Base-by-base conservation (phyloP, 352 stramenopile genomes). In the Phytophthora uliginosa region DNA sequence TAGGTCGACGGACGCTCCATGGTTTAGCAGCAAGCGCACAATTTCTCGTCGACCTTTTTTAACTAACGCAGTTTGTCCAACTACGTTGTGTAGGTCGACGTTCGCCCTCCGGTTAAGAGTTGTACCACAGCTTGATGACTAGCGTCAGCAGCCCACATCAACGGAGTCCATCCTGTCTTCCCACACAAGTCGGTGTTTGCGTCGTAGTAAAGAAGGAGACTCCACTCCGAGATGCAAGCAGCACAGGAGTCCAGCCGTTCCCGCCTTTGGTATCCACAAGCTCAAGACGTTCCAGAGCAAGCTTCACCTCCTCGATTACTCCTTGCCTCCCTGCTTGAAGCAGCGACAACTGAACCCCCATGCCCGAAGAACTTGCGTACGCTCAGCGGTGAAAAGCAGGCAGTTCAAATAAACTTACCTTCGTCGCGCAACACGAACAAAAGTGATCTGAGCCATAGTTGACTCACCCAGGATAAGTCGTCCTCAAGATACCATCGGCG, bases 121-220 rank as follows among this genome's bases (percentile, higher is more conserved):
- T 36, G 48, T 13, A 53, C 18, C 26, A 64, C 58, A 28, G 10
- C 9, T 3, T 64, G 4, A 36, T 56, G 58, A 7, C 58, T 42
- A 10, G 17, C 42, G 13, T 56, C 58, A 18, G 40, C 58, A 56
- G 58, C 58, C 40, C 58, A 64, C 58, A 64, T 64, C 20, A 64
- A n/a, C 15, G 42, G 26, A 26, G 58, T 64, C 42, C 58, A 64
- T 6, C 58, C 58, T 34, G 58, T 64, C 8, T 64, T 64, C 12
- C 58, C 28, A 20, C 20, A n/a, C 38, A 64, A 24, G 48, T 64
- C 42, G 18, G 42, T n/a, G 13, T 7, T 36, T n/a, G 58, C 58
- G 10, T 64, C 42, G 20, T 64, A 64, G 42, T 64, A 31, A 42
- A 64, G 58, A 18, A 64, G 58, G 4, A 65, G 18, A 13, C 42